A percentile compares a stretch with the other conserved stretches of the same genome.
Evolutionary conservation across 352 stramenopile genomes (phyloP).

Genomic region (Blastocystis sp.): DNA sequence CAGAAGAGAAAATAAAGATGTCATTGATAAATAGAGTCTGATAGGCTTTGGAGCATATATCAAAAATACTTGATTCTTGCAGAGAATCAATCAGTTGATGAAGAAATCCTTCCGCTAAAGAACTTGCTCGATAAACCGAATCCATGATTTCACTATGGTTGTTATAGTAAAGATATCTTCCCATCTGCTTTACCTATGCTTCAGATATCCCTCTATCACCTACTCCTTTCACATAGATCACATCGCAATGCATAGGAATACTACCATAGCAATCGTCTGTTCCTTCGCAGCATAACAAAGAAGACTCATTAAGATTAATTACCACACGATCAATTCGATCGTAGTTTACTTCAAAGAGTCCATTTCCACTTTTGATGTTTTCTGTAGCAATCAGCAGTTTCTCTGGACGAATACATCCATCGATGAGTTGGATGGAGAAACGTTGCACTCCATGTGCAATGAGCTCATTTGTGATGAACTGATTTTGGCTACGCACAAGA

Average conservation of each 20-base stretch:
- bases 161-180: neutral
- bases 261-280: neutral
- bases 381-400: neutral
- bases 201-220: neutral
- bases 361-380: neutral
- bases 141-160: neutral
- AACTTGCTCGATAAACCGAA: neutral
- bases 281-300: neutral
- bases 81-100: neutral
- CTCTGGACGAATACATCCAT: neutral
- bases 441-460: neutral
- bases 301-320: neutral
- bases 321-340: neutral
- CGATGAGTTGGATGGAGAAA: neutral
- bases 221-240: conserved; percentile 30
- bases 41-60: neutral
- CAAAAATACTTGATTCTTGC: neutral
- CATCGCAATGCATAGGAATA: neutral
- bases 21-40: neutral
- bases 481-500: neutral
- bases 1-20: neutral
- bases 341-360: conserved; percentile 17
- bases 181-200: neutral
- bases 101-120: neutral
- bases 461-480: neutral